These are phyloP conservation scores for Tolypocladium tundrense DNA, from an alignment of 2,329 filamentous ascomycete species.

Conservation along the genomic window DNA sequence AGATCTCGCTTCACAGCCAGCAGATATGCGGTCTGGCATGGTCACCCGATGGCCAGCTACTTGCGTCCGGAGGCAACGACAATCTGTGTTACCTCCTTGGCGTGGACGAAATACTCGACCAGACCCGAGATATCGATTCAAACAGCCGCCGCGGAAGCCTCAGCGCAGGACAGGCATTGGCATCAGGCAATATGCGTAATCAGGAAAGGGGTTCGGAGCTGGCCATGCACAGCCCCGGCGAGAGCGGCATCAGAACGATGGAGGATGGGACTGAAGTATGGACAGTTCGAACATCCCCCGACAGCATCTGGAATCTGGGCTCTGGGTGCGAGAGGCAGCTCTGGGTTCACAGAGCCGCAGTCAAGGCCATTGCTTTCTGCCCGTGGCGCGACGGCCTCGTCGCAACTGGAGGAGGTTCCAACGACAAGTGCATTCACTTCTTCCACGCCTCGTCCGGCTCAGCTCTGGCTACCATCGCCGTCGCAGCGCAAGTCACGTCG, in stretches of 20 bases:
- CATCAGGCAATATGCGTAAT: background rate
- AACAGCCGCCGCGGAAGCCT: background rate
- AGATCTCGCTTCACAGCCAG: slow-evolving; percentile 70
- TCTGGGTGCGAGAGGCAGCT: slow-evolving; percentile 54
- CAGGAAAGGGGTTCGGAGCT: background rate
- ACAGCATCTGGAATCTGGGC: slow-evolving; percentile 36
- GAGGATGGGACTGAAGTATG: slow-evolving; percentile 15
- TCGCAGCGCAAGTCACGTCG: slow-evolving; percentile 86
- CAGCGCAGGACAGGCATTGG: background rate
- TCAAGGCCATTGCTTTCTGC: slow-evolving; percentile 95
- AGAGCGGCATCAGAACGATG: background rate
- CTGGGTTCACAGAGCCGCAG: slow-evolving; percentile 74
- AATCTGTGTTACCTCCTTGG: slow-evolving; percentile 80
- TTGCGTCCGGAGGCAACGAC: slow-evolving; percentile 89
- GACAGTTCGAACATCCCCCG: slow-evolving; percentile 16
- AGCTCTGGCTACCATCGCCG: slow-evolving; percentile 79
- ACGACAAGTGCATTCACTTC: slow-evolving; percentile 94
- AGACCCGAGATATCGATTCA: background rate
- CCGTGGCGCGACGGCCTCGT: slow-evolving; percentile 84
- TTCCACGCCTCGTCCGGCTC: slow-evolving; percentile 79
- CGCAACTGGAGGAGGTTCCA: slow-evolving; percentile 85
- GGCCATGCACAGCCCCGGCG: background rate
- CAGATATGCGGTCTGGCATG: slow-evolving; percentile 92
- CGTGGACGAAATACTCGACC: slow-evolving; percentile 42
- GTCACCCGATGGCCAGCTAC: slow-evolving; percentile 64